phyloP scores from a whole-genome alignment of 805 yeast species.

The Jamesozyma gamospora region DNA sequence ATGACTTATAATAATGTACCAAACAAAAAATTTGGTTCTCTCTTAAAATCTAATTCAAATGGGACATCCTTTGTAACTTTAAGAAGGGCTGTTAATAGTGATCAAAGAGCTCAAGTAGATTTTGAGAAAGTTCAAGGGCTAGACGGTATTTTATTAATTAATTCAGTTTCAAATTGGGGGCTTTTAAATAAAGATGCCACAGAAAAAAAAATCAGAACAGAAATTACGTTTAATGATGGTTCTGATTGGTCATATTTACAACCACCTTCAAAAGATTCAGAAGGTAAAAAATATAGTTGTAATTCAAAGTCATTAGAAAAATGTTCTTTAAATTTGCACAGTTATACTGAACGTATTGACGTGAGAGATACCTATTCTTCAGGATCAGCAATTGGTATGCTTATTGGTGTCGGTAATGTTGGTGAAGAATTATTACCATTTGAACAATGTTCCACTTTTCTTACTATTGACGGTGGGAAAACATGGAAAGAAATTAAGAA shows the following conservation, averaged over 20 bases:
- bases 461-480: slow-evolving; percentile 84
- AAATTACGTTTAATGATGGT: slow-evolving; percentile 84
- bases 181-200: slow-evolving; percentile 34
- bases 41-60: slow-evolving; percentile 81
- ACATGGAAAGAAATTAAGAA: slow-evolving; percentile 74
- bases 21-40: slow-evolving; percentile 59
- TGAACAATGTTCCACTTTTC: slow-evolving; percentile 55
- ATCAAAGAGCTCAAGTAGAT: slow-evolving; percentile 68
- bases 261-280: slow-evolving; percentile 61
- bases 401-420: slow-evolving; percentile 91
- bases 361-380: slow-evolving; percentile 80
- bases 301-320: slow-evolving; percentile 38
- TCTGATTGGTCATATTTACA: slow-evolving; percentile 66
- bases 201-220: slow-evolving; percentile 53
- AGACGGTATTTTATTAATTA: slow-evolving; percentile 76
- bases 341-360: slow-evolving; percentile 80
- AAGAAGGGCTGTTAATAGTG: slow-evolving; percentile 64
- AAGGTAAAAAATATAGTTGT: slow-evolving; percentile 50
- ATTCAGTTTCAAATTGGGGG: slow-evolving; percentile 50
- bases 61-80: slow-evolving; percentile 78
- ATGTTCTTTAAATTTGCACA: slow-evolving; percentile 80
- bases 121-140: slow-evolving; percentile 73
- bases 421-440: slow-evolving; percentile 47
- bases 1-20: slow-evolving; percentile 51
- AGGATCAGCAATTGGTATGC: slow-evolving; percentile 77